Base-by-base conservation (phyloP, 2,329 filamentous ascomycete genomes). In the Diaporthe australafricana region DNA sequence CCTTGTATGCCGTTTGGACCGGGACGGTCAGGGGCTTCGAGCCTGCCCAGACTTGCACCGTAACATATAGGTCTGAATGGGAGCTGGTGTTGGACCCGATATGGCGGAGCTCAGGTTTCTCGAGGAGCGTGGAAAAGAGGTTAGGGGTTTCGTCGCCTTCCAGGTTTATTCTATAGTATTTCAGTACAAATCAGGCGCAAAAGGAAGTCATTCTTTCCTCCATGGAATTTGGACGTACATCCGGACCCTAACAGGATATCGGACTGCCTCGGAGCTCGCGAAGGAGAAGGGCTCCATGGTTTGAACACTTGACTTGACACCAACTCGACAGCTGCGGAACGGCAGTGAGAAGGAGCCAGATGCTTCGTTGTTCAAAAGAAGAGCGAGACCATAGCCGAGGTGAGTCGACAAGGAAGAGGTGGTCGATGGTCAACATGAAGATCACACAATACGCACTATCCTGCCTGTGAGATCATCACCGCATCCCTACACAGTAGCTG, bases 221-320 rank as follows among this genome's bases (percentile, higher is more conserved):
- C 16, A 17, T n/a, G 11, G 32, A 30, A 48, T 20, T 5, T 14
- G 35, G 60, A 76, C 86, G 75, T 78, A 91, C 90, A 93, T 91
- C 81, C 90, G 89, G 77, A 92, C 85, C 83, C 86, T 90, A 76
- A 92, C 87, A 25, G 93, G 90, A 75, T 95, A 89, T 77, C 94
- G 88, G 77, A 98, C 87, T 81, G 94, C 91, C 75, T 94, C 93
- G 72, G 96, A 98, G 79, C 92, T 94, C 76, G 94, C 95, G 85
- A 98, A 98, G 38, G 95, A 97, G 83, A 98, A 98, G 67, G 95
- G 93, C 84, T 99, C 96, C 94, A 98, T 98, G 8, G 73, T 71
- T 38, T 57, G 45, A 17, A 56, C 30, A 53, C 66, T 63, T 27
- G 70, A 53, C 66, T 68, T 74, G 53, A 17, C 47, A 40, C 35